Evolutionary conservation across 768 basidiomycete genomes (phyloP), one percentile per base, ranked within the genome.

Genomic region (Harrya chromipes): DNA sequence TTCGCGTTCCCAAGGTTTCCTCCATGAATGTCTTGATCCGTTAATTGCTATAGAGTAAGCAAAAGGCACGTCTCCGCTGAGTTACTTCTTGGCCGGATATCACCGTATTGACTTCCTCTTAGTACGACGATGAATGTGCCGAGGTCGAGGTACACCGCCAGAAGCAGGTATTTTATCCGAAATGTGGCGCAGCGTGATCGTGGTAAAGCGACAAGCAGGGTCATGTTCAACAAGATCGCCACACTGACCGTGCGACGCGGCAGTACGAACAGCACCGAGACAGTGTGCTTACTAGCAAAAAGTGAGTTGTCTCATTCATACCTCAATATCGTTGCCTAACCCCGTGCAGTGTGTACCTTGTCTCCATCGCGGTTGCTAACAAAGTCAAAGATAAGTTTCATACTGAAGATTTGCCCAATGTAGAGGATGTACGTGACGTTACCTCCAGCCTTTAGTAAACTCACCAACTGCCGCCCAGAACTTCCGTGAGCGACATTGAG

Each of bases 251-350:
- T 29, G 80, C 77, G 4, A 83, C 82, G 17, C 83, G 79, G 63
- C 88, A 90, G 58, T 80, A 80, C 38, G 88, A 90, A 54, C 83
- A 87, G 57, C 87, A 90, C 57, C 78, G 78, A 46, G 74, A 75
- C 29, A 85, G 90, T 35, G 91, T 92, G 90, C 66, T 82, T 37
- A 86, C 84, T 56, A 79, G 81, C 67, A 92, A 91, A 73, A 92
- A 91, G 90, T 90, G 51, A 27, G 71, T 29, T 20, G 14, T 19
- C 34, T 24, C 42, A 33, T 52, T 23, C 34, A 41, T n/a, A 8
- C 19, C n/a, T 40, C 44, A 6, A 40, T 27, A 38, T 47, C 20
- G 13, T 11, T 35, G 3, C 48, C 46, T 53, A 35, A 44, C 36
- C 20, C 16, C 42, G 38, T 42, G 35, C 52, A 90, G 87, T 62